Conservation (phyloP, 257 asterid genomes). For the Lavandula angustifolia region DNA sequence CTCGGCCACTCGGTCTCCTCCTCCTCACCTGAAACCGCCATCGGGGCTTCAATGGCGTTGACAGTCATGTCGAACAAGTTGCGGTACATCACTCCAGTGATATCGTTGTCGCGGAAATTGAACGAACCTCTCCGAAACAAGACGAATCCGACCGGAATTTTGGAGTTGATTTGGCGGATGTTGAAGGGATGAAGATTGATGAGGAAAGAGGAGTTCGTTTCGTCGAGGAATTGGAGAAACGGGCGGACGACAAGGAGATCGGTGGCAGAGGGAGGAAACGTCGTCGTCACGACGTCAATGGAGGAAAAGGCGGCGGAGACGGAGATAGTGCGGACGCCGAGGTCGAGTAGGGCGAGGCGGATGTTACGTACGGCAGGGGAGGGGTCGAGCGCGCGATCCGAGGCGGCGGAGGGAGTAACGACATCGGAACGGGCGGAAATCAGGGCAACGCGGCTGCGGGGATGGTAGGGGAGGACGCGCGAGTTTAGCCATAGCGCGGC, state of each 20-base stretch:
- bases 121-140: conserved; percentile 62
- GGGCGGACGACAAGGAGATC: conserved; percentile 68
- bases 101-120: conserved; percentile 67
- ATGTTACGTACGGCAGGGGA: conserved; percentile 66
- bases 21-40: conserved; percentile 71
- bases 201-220: conserved; percentile 71
- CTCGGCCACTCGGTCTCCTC: conserved; percentile 85
- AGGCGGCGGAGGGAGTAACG: conserved; percentile 34
- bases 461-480: conserved; percentile 71
- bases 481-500: conserved; percentile 58
- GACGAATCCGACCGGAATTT: conserved; percentile 69
- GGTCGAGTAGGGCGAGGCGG: conserved; percentile 51
- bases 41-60: conserved; percentile 68
- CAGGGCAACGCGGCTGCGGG: conserved; percentile 64
- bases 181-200: conserved; percentile 70
- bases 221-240: conserved; percentile 61
- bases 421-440: conserved; percentile 81
- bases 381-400: conserved; percentile 41
- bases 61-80: conserved; percentile 93
- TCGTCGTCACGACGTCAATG: conserved; percentile 54
- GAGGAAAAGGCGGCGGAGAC: conserved; percentile 79
- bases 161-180: conserved; percentile 52
- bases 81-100: conserved; percentile 74
- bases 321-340: conserved; percentile 61
- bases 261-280: conserved; percentile 86